A percentile compares a stretch with the other conserved stretches of the same genome.
Evolutionary conservation across 805 yeast genomes (phyloP).

Genomic region (Kodamaea fukazawae): DNA sequence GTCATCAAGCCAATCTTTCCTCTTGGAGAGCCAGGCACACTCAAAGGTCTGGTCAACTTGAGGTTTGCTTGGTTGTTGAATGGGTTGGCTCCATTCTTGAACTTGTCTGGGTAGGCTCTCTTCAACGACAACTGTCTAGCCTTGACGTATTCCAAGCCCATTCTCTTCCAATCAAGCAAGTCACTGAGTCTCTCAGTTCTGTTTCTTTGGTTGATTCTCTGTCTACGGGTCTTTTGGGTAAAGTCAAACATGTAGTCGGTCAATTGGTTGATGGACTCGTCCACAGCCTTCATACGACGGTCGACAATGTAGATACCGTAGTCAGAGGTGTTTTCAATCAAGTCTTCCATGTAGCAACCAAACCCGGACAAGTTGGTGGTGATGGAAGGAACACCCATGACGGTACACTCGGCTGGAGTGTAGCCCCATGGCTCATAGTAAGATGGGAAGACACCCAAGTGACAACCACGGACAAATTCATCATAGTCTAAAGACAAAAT

Average conservation of each 20-base stretch:
- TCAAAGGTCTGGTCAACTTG: constrained; percentile 85
- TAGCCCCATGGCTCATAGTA: constrained; percentile 99
- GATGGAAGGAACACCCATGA: constrained; percentile 98
- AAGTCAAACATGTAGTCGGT: constrained; percentile 88
- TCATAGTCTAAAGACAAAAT: constrained; percentile 91
- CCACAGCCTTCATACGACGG: constrained; percentile 86
- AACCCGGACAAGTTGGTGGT: constrained; percentile 95
- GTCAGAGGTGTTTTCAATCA: constrained; percentile 89
- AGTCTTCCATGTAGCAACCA: constrained; percentile 98
- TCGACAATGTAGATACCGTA: constrained; percentile 97
- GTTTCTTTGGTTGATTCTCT: constrained; percentile 95
- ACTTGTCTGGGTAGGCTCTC: constrained; percentile 90
- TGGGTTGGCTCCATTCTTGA: constrained; percentile 50
- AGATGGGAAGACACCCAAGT: constrained; percentile 96
- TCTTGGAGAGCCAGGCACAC: constrained; percentile 97
- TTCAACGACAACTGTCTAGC: constrained; percentile 90
- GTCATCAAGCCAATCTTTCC: constrained; percentile 79
- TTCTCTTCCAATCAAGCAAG: constrained; percentile 93
- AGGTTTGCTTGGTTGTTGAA: constrained; percentile 45
- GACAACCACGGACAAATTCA: constrained; percentile 97
- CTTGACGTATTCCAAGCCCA: constrained; percentile 95
- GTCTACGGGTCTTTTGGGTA: constrained; percentile 86
- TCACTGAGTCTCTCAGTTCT: constrained; percentile 94
- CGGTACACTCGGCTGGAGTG: constrained; percentile 99
- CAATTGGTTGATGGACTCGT: constrained; percentile 89